A percentile compares a stretch with the other conserved stretches of the same genome.
These are phyloP conservation scores for Hygrophoropsis aurantiaca DNA, from an alignment of 768 basidiomycete species.

Conservation along the genomic window DNA sequence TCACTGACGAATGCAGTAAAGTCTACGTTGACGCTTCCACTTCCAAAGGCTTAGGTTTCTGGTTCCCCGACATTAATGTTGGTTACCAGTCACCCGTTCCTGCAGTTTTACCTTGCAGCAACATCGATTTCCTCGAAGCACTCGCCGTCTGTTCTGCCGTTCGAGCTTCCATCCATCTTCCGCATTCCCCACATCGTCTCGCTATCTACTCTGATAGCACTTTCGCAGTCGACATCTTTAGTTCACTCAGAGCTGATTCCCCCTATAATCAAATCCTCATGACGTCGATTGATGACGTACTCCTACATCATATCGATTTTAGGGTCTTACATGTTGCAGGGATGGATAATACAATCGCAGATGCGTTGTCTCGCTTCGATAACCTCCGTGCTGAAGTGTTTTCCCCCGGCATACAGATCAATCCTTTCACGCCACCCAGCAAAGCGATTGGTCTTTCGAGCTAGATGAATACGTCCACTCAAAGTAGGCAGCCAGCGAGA, in stretches of 20 bases:
- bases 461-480: slow-evolving; percentile 10
- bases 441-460: slow-evolving; percentile 21
- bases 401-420: not conserved
- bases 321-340: slow-evolving; percentile 27
- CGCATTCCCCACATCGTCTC: not conserved
- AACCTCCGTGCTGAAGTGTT: too few species aligned
- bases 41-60: slow-evolving; percentile 7
- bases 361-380: slow-evolving; percentile 27
- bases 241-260: slow-evolving; percentile 13
- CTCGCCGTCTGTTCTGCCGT: slow-evolving; percentile 12
- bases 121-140: slow-evolving; percentile 13
- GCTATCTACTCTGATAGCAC: slow-evolving; percentile 10
- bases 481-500: slow-evolving; percentile 30
- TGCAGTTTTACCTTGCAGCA: not conserved
- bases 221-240: slow-evolving; percentile 35
- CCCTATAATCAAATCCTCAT: slow-evolving; percentile 25
- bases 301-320: slow-evolving; percentile 9
- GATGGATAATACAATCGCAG: slow-evolving; percentile 25
- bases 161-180: not conserved
- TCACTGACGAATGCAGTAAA: not conserved
- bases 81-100: slow-evolving; percentile 4
- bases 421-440: slow-evolving; percentile 5
- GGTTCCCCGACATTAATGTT: slow-evolving; percentile 3
- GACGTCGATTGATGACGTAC: slow-evolving; percentile 13
- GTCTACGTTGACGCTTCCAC: slow-evolving; percentile 6